Conservation (phyloP, 176 grass and related monocot species). For the Phragmites australis region DNA sequence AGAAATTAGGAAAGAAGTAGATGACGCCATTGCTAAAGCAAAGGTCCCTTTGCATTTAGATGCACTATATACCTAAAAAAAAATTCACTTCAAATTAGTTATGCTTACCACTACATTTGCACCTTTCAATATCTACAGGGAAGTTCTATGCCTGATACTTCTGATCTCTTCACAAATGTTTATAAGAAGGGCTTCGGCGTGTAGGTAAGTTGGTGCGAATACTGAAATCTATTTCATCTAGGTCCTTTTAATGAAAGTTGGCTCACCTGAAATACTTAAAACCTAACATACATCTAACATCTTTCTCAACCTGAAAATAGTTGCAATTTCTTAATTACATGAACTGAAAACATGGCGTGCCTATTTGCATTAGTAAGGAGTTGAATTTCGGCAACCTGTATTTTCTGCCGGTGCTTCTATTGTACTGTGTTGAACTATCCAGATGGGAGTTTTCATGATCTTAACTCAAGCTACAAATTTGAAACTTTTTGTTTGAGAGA, state of each 20-base stretch:
- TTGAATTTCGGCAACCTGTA: background rate
- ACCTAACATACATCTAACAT: background rate
- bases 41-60: slow-evolving; percentile 55
- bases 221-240: slow-evolving; percentile 10
- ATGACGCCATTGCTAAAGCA: slow-evolving; percentile 82
- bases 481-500: background rate
- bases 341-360: background rate
- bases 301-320: background rate
- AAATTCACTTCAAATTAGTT: slow-evolving; percentile 21
- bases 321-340: background rate
- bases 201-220: slow-evolving; percentile 67
- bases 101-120: slow-evolving; percentile 32
- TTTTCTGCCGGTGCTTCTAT: background rate
- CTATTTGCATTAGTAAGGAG: background rate
- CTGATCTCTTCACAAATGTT: slow-evolving; percentile 89
- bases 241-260: background rate
- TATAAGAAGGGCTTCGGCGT: slow-evolving; percentile 75
- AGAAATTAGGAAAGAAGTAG: slow-evolving; percentile 87
- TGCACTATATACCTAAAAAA: no score
- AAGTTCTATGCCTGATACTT: slow-evolving; percentile 79
- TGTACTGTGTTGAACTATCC: background rate
- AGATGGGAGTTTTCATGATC: background rate
- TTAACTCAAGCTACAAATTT: background rate
- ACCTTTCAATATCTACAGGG: slow-evolving; percentile 60
- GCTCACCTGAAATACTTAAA: background rate